Conservation (phyloP, 108 stramenopile species). For the Schizochytrium sp. region DNA sequence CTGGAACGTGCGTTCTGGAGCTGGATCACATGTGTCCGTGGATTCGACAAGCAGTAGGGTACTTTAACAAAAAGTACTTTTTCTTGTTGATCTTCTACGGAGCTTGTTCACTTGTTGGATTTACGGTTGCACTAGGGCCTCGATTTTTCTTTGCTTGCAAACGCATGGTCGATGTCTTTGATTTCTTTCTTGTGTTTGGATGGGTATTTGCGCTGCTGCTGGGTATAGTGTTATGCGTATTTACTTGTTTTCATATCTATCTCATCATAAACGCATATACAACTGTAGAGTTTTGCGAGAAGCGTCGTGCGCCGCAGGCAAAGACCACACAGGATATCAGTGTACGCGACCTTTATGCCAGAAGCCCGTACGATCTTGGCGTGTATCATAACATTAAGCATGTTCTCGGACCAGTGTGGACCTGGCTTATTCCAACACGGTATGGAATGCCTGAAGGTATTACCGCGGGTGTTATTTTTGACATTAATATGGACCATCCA, state of each 20-base stretch:
- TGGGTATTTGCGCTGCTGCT: constrained; percentile 34
- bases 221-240: neutral
- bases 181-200: constrained; percentile 25
- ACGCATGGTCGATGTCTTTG: constrained; percentile 9
- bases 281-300: constrained; percentile 56
- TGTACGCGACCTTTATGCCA: neutral
- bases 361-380: constrained; percentile 36
- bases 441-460: constrained; percentile 21
- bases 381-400: constrained; percentile 25
- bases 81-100: constrained; percentile 45
- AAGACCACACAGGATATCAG: constrained; percentile 44
- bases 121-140: neutral
- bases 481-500: constrained; percentile 44
- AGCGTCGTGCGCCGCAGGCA: constrained; percentile 23
- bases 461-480: constrained; percentile 25
- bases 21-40: constrained; percentile 67
- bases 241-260: constrained; percentile 21
- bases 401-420: constrained; percentile 5
- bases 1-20: constrained; percentile 42
- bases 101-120: constrained; percentile 21
- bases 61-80: constrained; percentile 64
- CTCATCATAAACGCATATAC: constrained; percentile 45
- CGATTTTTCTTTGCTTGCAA: constrained; percentile 18
- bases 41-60: constrained; percentile 60
- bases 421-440: constrained; percentile 4